phyloP scores from a whole-genome alignment of 306 rosid species.

The Coriaria nepalensis region DNA sequence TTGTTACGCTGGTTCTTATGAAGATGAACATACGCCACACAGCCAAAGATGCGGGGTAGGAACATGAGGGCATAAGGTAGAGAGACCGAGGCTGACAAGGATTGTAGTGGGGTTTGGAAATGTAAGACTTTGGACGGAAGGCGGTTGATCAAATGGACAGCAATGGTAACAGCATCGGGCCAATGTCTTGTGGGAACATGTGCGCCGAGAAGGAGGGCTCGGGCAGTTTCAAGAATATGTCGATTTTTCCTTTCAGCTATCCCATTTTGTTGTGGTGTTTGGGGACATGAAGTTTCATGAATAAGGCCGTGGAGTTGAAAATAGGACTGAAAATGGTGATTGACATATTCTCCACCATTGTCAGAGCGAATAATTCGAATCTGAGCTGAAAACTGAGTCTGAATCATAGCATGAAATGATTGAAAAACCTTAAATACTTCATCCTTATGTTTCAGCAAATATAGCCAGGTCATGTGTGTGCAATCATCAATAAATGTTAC shows the following conservation, averaged over 20 bases:
- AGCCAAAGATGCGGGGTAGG: background rate
- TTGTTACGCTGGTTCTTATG: background rate
- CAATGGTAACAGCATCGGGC: background rate
- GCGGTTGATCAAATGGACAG: too few species aligned
- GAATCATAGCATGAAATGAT: background rate
- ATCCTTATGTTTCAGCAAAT: background rate
- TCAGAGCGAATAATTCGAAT: background rate
- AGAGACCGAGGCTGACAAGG: background rate
- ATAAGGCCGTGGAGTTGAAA: background rate
- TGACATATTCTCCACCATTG: constrained; percentile 6
- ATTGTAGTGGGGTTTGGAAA: background rate
- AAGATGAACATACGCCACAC: background rate
- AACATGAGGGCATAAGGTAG: background rate
- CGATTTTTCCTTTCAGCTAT: background rate
- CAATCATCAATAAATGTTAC: background rate
- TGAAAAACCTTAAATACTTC: background rate
- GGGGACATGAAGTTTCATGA: background rate
- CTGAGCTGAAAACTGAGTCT: background rate
- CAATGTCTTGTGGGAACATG: background rate
- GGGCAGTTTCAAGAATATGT: background rate
- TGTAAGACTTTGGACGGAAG: background rate
- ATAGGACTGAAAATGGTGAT: background rate
- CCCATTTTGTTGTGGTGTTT: background rate
- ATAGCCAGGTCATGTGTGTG: background rate
- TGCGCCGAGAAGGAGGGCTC: background rate